Percentiles rank a stretch among this genome's conserved stretches.
Conservation (phyloP, 2,329 filamentous ascomycete genomes). For the Plectosphaerella sp. region DNA sequence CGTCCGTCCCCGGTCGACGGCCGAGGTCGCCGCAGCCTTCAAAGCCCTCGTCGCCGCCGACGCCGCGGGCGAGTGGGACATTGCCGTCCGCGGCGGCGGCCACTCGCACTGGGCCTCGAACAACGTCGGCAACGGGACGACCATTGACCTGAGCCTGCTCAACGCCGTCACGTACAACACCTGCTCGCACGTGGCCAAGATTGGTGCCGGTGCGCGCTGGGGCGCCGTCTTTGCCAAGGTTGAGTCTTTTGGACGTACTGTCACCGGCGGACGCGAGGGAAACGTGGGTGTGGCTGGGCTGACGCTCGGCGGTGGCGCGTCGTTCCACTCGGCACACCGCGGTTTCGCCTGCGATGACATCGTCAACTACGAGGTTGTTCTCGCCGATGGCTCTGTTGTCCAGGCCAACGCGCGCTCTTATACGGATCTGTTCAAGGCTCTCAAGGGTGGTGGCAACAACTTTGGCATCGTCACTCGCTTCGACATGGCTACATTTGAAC, state of each 20-base stretch:
- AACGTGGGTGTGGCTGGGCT: constrained; percentile 20
- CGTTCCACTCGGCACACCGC: constrained; percentile 4
- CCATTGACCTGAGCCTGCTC: constrained; percentile 31
- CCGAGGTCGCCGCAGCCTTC: constrained; percentile 14
- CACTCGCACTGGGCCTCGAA: constrained; percentile 39
- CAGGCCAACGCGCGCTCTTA: constrained; percentile 29
- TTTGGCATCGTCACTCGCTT: constrained; percentile 35
- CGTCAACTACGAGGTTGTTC: constrained; percentile 37
- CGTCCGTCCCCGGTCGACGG: constrained; percentile 14
- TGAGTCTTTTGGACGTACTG: constrained; percentile 12
- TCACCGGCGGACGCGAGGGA: constrained; percentile 16
- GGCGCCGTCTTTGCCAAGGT: constrained; percentile 14
- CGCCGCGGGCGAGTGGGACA: constrained; percentile 7
- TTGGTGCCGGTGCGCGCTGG: constrained; percentile 22
- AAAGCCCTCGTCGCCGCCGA: constrained; percentile 2
- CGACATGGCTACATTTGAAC: constrained; percentile 15
- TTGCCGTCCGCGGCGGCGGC: constrained; percentile 37
- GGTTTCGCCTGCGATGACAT: constrained; percentile 37
- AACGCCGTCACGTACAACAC: constrained; percentile 14
- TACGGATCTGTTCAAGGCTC: constrained; percentile 38
- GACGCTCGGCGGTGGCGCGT: constrained; percentile 23
- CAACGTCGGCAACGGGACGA: constrained; percentile 30
- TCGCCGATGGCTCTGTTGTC: constrained; percentile 35
- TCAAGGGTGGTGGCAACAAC: constrained; percentile 44
- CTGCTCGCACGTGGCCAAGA: constrained; percentile 12